A percentile compares a stretch with the other conserved stretches of the same genome.
phyloP scores from a whole-genome alignment of 495 filamentous ascomycete species.

The Hypoxylon crocopeplum region DNA sequence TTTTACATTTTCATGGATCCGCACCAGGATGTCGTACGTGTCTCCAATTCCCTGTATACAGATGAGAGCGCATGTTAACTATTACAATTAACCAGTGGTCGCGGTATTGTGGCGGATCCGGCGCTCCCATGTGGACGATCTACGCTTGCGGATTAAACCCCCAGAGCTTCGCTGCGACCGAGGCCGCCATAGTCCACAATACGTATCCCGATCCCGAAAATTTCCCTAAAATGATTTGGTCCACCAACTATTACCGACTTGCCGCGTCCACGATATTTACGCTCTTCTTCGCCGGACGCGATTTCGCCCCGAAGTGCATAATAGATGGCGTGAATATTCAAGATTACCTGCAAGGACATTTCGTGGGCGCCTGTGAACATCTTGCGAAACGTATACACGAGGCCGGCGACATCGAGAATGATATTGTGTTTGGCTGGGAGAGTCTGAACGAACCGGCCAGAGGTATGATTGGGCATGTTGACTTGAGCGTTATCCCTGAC shows the following conservation, averaged over 20 bases:
- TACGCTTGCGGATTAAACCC: slow-evolving; percentile 94
- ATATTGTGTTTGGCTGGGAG: slow-evolving; percentile 94
- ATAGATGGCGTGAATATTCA: slow-evolving; percentile 96
- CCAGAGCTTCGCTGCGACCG: slow-evolving; percentile 78
- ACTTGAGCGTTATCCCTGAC: slow-evolving; percentile 79
- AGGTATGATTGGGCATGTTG: slow-evolving; percentile 84
- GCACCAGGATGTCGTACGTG: slow-evolving; percentile 89
- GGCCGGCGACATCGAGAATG: slow-evolving; percentile 85
- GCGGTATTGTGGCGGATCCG: slow-evolving; percentile 89
- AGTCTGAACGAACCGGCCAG: slow-evolving; percentile 93
- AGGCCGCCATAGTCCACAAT: slow-evolving; percentile 94
- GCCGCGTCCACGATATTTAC: slow-evolving; percentile 93
- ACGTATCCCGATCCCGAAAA: slow-evolving; percentile 84
- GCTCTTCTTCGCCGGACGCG: slow-evolving; percentile 88
- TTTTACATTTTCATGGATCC: slow-evolving; percentile 98
- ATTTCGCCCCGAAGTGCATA: slow-evolving; percentile 95
- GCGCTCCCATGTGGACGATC: slow-evolving; percentile 96
- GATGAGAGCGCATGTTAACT: slow-evolving; percentile 18
- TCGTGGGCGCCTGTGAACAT: slow-evolving; percentile 76
- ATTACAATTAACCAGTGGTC: slow-evolving; percentile 73
- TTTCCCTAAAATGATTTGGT: slow-evolving; percentile 99
- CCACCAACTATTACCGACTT: slow-evolving; percentile 91
- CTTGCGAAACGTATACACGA: slow-evolving; percentile 86
- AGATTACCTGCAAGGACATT: slow-evolving; percentile 91
- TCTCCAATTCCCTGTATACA: slow-evolving; percentile 2